These are phyloP conservation scores for Akanthomyces uredinophilus DNA, from an alignment of 2,329 filamentous ascomycete genomes.

Conservation along the genomic window DNA sequence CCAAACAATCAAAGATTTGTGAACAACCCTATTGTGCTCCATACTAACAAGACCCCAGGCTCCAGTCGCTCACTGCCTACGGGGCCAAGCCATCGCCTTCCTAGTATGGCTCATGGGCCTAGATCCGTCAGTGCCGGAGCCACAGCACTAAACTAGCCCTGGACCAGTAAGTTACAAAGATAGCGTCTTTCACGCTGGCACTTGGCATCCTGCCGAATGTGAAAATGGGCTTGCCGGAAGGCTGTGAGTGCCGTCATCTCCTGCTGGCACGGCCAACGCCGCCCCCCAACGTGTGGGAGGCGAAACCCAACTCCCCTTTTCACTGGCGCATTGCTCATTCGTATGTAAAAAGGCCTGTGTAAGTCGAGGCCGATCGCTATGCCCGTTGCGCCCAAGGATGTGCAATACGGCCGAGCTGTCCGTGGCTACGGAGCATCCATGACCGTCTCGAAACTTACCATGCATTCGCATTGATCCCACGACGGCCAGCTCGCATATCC, in stretches of 20 bases:
- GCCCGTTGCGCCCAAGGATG: neutral
- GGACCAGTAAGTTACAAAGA: too few relatives aligned
- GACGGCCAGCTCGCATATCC: neutral
- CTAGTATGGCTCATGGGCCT: neutral
- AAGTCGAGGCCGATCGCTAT: neutral
- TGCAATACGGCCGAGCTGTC: neutral
- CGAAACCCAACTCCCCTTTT: neutral
- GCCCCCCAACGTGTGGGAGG: neutral
- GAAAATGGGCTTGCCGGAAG: neutral
- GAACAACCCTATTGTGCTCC: neutral
- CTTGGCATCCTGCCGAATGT: neutral
- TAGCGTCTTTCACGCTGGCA: neutral
- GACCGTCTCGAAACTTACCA: neutral
- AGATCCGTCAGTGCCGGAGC: constrained; percentile 6
- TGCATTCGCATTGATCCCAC: neutral
- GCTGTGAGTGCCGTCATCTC: neutral
- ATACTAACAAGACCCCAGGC: neutral
- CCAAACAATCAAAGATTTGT: neutral
- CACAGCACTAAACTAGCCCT: constrained; percentile 4
- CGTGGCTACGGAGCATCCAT: too few relatives aligned
- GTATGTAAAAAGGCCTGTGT: neutral
- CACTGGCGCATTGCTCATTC: neutral
- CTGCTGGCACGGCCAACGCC: neutral
- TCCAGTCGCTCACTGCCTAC: neutral
- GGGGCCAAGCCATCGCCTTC: neutral